Evolutionary conservation across 139 green algal genomes (phyloP).

Genomic region (Parachlorella kessleri): DNA sequence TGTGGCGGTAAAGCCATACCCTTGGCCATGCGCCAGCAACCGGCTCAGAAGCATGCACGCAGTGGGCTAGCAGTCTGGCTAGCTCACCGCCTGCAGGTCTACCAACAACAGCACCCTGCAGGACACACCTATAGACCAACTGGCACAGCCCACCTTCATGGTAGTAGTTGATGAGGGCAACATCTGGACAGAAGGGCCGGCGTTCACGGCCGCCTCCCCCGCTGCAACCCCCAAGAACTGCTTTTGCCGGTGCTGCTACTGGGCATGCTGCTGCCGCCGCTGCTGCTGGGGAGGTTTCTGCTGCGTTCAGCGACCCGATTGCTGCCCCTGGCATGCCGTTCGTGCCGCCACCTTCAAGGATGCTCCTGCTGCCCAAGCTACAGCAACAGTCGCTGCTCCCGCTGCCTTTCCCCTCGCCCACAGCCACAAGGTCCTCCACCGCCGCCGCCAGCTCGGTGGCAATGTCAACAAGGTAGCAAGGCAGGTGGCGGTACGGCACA

Average conservation of each 20-base stretch:
- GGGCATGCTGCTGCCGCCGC: not conserved
- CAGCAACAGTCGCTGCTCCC: not conserved
- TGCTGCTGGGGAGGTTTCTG: no score
- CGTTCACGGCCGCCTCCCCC: no score
- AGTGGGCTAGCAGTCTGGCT: no score
- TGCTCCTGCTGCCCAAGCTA: not conserved
- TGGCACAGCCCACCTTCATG: conserved; percentile 32
- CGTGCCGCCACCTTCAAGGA: not conserved
- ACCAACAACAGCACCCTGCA: not conserved
- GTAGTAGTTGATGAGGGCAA: conserved; percentile 92
- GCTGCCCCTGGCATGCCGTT: no score
- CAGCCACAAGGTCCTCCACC: no score
- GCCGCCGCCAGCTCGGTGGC: conserved; percentile 1
- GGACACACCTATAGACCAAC: no score
- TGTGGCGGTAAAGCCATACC: no score
- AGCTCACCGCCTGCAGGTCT: no score
- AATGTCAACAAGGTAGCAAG: conserved; percentile 28
- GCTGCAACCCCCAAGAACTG: no score
- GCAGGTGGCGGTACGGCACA: conserved; percentile 36
- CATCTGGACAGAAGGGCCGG: conserved; percentile 68
- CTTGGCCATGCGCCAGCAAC: no score
- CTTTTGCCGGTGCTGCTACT: not conserved
- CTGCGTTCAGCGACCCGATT: no score
- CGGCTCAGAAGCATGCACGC: no score
- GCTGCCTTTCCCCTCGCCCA: not conserved